These are phyloP conservation scores for Decorospora gaudefroyi DNA, from an alignment of 2,329 filamentous ascomycete genomes.

Conservation along the genomic window DNA sequence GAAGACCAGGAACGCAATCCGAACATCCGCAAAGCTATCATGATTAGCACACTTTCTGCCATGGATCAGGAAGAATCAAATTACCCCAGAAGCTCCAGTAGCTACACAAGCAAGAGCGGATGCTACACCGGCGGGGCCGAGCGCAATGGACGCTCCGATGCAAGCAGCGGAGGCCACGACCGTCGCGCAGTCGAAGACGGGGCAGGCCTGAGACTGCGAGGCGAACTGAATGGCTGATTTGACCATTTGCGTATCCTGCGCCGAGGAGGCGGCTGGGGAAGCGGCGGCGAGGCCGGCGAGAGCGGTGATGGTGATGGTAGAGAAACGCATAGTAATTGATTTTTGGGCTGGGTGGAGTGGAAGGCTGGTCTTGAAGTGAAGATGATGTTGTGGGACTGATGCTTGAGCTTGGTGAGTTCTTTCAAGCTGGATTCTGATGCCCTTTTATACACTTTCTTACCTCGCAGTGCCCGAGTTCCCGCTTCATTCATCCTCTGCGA, in stretches of 20 bases:
- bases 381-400: constrained; percentile 5
- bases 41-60: background rate
- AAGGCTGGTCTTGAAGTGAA: constrained; percentile 4
- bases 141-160: constrained; percentile 6
- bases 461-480: no score
- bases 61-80: background rate
- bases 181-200: constrained; percentile 12
- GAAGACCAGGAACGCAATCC: constrained; percentile 11
- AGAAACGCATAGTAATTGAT: constrained; percentile 14
- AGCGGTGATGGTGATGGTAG: constrained; percentile 12
- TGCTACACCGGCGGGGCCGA: constrained; percentile 7
- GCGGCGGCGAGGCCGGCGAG: constrained; percentile 11
- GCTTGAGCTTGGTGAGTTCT: constrained; percentile 3
- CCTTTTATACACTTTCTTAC: constrained; percentile 7
- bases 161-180: constrained; percentile 10
- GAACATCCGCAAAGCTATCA: constrained; percentile 11
- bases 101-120: constrained; percentile 5
- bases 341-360: background rate
- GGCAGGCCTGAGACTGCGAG: constrained; percentile 9
- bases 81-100: constrained; percentile 12
- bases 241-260: constrained; percentile 11
- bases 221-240: constrained; percentile 11
- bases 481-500: no score
- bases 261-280: constrained; percentile 10
- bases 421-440: background rate